Conservation (phyloP, 2,329 filamentous ascomycete genomes). For the Exophiala spinifera region DNA sequence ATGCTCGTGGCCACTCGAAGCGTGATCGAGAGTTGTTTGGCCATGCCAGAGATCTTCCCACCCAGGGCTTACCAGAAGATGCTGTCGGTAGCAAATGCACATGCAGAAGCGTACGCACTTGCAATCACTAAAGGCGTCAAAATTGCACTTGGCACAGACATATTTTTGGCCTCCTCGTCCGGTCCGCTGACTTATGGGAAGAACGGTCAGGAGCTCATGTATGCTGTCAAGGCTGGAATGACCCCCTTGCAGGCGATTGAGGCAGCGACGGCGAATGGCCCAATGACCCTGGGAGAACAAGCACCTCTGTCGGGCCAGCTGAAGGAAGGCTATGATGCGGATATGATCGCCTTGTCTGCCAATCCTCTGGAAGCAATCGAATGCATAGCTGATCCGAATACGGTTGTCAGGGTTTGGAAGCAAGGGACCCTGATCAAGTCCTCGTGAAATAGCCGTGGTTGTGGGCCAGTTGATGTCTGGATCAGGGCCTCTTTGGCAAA, state of each 20-base stretch:
- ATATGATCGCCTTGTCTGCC: conserved; percentile 44
- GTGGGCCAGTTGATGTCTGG: too few species aligned
- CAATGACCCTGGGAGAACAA: conserved; percentile 44
- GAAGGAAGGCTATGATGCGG: conserved; percentile 47
- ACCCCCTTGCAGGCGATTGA: conserved; percentile 51
- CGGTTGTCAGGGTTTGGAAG: conserved; percentile 46
- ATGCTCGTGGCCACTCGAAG: conserved; percentile 45
- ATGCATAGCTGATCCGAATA: conserved; percentile 37
- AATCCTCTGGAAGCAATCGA: conserved; percentile 46
- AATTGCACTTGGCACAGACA: conserved; percentile 50
- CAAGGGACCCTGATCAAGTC: conserved; percentile 15
- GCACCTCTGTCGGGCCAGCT: conserved; percentile 46
- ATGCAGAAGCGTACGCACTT: conserved; percentile 39
- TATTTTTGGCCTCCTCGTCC: conserved; percentile 3
- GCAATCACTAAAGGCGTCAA: conserved; percentile 45
- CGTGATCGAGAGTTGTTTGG: conserved; percentile 40
- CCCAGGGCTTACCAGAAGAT: conserved; percentile 38
- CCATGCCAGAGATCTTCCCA: conserved; percentile 32
- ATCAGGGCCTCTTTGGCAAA: too few species aligned
- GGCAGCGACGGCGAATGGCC: conserved; percentile 47
- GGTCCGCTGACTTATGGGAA: conserved; percentile 37
- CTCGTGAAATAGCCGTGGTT: too few species aligned
- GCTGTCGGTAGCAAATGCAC: conserved; percentile 35
- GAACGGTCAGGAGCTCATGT: conserved; percentile 47
- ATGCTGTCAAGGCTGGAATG: conserved; percentile 48